Base-by-base conservation (phyloP, 1,284 basidiomycete species). In the Tilletia caries region DNA sequence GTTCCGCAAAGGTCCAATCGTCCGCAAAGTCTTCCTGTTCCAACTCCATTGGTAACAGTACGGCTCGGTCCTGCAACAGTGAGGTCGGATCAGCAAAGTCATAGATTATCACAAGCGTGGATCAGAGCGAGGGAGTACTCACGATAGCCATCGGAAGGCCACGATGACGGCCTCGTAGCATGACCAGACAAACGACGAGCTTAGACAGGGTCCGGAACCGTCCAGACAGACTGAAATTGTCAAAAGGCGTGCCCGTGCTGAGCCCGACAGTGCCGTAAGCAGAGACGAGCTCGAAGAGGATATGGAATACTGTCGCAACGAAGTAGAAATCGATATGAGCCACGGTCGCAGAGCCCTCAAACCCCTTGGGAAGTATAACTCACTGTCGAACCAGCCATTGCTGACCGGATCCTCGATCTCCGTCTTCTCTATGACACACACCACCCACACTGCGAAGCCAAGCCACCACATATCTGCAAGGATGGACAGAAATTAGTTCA, bases 151-250 rank as follows among this genome's bases (percentile, higher is more conserved):
- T 82, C 0, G 85, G 85, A 2, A 91, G 80, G 3, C 93, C 93
- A 64, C 95, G 89, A 84, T 98, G 95, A 13, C 94, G 88, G 8
- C 95, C 95, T 73, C 95, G 90, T 68, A 98, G 86, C 92, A 98
- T 97, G 75, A 97, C 93, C 3, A 76, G 75, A 65, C 72, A 74
- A 25, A 97, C 82, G 67, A 97, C 89, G 27, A 98, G 86, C 84
- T 97, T 98, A 0, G 93, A 94, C 2, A 96, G 84, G 0, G 90
- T 89, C 8, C 87, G 86, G 73, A 95, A 89, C 6, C 90, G 87
- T 1, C 93, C 94, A 5, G 89, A 89, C 66, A 96, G 88, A 0
- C 92, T 93, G 78, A 89, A 92, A 77, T 90, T 90, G 62, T 77
- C 78, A 85, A 88, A 85, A 0, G 89, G 88, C 2, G 90, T 84